phyloP scores from a whole-genome alignment of 345 rosid genomes.

The Excoecaria cochinchinensis region DNA sequence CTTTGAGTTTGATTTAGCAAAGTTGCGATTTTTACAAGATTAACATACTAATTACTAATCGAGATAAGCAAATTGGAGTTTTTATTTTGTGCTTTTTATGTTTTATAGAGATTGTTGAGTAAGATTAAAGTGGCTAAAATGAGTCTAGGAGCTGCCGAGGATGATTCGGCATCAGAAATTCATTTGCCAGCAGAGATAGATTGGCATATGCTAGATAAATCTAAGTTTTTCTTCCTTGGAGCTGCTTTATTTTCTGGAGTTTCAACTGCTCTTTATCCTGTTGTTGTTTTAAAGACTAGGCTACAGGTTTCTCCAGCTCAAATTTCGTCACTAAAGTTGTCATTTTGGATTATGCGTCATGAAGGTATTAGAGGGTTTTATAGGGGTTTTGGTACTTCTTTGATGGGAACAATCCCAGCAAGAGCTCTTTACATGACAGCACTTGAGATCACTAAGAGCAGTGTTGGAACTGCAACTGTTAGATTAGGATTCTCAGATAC shows the following conservation, averaged over 20 bases:
- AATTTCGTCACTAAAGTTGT: constrained; percentile 58
- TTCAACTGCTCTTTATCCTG: constrained; percentile 85
- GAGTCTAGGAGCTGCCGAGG: constrained; percentile 79
- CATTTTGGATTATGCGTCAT: constrained; percentile 52
- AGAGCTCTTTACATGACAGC: constrained; percentile 92
- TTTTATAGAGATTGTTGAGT: neutral
- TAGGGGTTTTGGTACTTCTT: constrained; percentile 83
- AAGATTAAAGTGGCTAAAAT: constrained; percentile 59
- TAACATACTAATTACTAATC: neutral
- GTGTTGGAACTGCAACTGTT: constrained; percentile 64
- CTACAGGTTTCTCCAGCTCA: constrained; percentile 67
- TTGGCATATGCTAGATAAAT: constrained; percentile 98
- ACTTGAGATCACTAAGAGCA: constrained; percentile 79
- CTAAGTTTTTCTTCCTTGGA: constrained; percentile 82
- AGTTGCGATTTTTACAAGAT: neutral
- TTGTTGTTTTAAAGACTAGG: constrained; percentile 77
- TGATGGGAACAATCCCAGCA: constrained; percentile 89
- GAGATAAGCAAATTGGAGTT: neutral
- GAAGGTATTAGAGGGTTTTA: constrained; percentile 86
- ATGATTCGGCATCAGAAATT: constrained; percentile 71
- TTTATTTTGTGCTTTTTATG: neutral
- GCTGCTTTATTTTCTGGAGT: constrained; percentile 90
- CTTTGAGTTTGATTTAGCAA: neutral
- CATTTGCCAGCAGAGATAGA: constrained; percentile 80
- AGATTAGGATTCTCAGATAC: constrained; percentile 76